Evolutionary conservation across 306 rosid genomes (phyloP), one percentile per base, ranked within the genome.

Genomic region (Sindora glabra): DNA sequence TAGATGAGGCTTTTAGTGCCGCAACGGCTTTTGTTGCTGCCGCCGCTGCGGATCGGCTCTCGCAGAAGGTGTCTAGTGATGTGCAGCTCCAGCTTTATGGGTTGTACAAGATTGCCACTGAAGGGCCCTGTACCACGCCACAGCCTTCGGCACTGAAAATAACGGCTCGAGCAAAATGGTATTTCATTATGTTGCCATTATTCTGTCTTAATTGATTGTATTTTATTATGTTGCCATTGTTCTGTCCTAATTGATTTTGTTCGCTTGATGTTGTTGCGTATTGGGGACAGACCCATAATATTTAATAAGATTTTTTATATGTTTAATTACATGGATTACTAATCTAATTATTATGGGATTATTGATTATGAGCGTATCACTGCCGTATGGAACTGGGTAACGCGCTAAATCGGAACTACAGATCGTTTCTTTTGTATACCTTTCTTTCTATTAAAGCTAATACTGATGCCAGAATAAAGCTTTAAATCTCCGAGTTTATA

Each of bases 91-190:
- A 72, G 86, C 95, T 94, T 12, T 94, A 94, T 5, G 97, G 95
- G 14, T 64, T 84, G 53, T 94, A 94, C 75, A 94, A 94, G 83
- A 89, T 94, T 48, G 97, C 99, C 15, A 94, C 99, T 2, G 99
- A 94, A 71, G 99, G 99, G 9, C 99, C 99, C 7, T 94, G 99
- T 41, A 82, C 83, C 58, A 37, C 87, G 10, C 83, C 95, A 3
- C 99, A 86, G 64, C 99, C 99, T 2, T 89, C 95, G 51, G 77
- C 99, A 4, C 76, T 94, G 65, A 94, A 94, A 76, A 80, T 94
- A 83, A 79, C 99, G 3, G 95, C 95, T 68, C 94, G 99, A 5
- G 97, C 99, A 17, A 94, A 94, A 67, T 94, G 99, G 99, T 94
- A 87, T 52, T 39, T 26, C 62, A 15, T 41, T 21, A 25, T 30